A percentile compares a stretch with the other conserved stretches of the same genome.
phyloP scores from a whole-genome alignment of 2,329 filamentous ascomycete species.

The Ilyonectria destructans region DNA sequence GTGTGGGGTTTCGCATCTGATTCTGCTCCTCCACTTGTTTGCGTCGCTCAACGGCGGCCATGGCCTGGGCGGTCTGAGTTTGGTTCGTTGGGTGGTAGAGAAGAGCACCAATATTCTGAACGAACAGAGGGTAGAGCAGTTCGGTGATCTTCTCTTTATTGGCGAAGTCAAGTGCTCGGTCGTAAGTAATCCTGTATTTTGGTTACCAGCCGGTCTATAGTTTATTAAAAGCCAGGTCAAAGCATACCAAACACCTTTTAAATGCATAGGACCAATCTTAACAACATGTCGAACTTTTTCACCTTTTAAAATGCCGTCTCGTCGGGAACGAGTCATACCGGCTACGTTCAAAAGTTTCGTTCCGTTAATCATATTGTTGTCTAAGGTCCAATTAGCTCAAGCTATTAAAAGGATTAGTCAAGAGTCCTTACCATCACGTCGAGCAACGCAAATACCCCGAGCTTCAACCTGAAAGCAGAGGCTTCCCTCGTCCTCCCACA shows the following conservation, averaged over 20 bases:
- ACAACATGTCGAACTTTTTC: conserved; percentile 98
- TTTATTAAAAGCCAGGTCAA: conserved; percentile 38
- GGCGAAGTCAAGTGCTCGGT: conserved; percentile 96
- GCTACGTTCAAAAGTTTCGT: conserved; percentile 98
- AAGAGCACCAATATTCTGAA: conserved; percentile 95
- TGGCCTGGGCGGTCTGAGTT: conserved; percentile 85
- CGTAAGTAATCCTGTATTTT: conserved; percentile 91
- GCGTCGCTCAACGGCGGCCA: conserved; percentile 86
- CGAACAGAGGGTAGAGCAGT: conserved; percentile 93
- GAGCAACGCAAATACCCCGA: conserved; percentile 93
- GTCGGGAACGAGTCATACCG: conserved; percentile 95
- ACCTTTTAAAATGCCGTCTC: conserved; percentile 97
- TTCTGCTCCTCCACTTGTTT: conserved; percentile 81
- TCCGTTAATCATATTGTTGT: conserved; percentile 99
- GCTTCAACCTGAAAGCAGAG: conserved; percentile 98
- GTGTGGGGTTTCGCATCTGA: conserved; percentile 74
- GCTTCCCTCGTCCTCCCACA: conserved; percentile 99
- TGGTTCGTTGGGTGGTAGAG: conserved; percentile 97
- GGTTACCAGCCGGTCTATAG: conserved; percentile 33
- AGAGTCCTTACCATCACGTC: conserved; percentile 82
- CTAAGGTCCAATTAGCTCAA: conserved; percentile 61
- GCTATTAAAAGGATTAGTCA: neutral
- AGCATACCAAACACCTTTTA: conserved; percentile 95
- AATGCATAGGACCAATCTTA: conserved; percentile 98
- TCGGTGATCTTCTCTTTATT: conserved; percentile 99